Conservation (phyloP, 495 filamentous ascomycete species). For the Annulohypoxylon moriforme region DNA sequence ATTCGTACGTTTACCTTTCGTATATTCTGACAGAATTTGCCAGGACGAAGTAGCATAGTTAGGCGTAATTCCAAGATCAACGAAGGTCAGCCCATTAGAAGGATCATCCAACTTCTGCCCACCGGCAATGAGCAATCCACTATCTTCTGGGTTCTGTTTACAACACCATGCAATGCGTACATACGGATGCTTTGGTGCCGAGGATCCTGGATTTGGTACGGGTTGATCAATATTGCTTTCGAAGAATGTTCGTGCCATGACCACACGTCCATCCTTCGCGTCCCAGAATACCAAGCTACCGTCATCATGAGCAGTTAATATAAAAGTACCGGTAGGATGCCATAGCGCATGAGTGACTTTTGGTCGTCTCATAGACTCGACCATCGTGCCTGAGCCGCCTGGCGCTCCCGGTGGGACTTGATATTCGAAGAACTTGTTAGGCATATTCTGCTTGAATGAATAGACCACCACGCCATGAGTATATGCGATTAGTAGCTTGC, state of each 20-base stretch:
- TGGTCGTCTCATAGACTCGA: slow-evolving; percentile 70
- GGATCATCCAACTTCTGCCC: slow-evolving; percentile 72
- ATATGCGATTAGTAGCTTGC: slow-evolving; percentile 90
- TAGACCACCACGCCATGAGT: slow-evolving; percentile 87
- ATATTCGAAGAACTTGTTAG: slow-evolving; percentile 84
- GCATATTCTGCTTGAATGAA: slow-evolving; percentile 87
- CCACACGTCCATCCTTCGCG: slow-evolving; percentile 84
- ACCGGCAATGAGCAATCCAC: slow-evolving; percentile 86
- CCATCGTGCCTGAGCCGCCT: slow-evolving; percentile 71
- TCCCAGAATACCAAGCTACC: slow-evolving; percentile 94
- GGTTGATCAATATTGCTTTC: slow-evolving; percentile 73
- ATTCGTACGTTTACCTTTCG: slow-evolving; percentile 74
- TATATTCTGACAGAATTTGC: slow-evolving; percentile 80
- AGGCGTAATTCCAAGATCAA: slow-evolving; percentile 90
- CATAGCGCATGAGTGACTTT: slow-evolving; percentile 82
- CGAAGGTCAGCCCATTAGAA: slow-evolving; percentile 81
- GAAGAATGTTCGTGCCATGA: slow-evolving; percentile 84
- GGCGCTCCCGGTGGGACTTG: slow-evolving; percentile 83
- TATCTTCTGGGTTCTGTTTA: slow-evolving; percentile 91
- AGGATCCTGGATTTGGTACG: slow-evolving; percentile 63
- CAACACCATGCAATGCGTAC: slow-evolving; percentile 88
- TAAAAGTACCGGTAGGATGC: slow-evolving; percentile 95
- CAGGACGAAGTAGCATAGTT: slow-evolving; percentile 90
- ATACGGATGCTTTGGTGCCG: slow-evolving; percentile 67
- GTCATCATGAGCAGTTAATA: slow-evolving; percentile 89